A percentile compares a stretch with the other conserved stretches of the same genome.
Evolutionary conservation across 768 basidiomycete genomes (phyloP).

Genomic region (Lactarius indigo): DNA sequence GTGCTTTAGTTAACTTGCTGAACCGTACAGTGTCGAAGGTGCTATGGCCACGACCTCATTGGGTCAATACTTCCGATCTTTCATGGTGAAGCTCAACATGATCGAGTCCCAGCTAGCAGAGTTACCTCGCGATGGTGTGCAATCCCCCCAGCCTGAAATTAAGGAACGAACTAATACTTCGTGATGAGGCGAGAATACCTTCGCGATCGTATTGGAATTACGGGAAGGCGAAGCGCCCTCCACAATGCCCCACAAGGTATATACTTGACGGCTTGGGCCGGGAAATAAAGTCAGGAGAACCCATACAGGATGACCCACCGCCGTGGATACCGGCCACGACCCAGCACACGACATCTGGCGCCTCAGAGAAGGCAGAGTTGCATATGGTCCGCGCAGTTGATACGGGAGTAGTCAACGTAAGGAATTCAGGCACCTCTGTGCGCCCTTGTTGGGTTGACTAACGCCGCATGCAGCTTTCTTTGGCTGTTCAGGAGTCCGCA

Average conservation of each 20-base stretch:
- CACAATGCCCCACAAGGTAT: slow-evolving; percentile 45
- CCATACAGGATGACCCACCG: slow-evolving; percentile 52
- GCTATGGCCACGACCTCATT: slow-evolving; percentile 65
- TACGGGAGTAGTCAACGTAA: slow-evolving; percentile 77
- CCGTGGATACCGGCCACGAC: slow-evolving; percentile 76
- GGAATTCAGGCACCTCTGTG: slow-evolving; percentile 23
- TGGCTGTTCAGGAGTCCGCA: slow-evolving; percentile 78
- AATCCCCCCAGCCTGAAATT: not conserved
- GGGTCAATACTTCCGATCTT: slow-evolving; percentile 76
- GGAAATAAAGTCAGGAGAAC: slow-evolving; percentile 20
- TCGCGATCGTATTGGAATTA: slow-evolving; percentile 80
- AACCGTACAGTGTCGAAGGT: slow-evolving; percentile 55
- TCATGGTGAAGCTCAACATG: slow-evolving; percentile 76
- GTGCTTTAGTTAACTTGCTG: not conserved
- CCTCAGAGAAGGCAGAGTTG: slow-evolving; percentile 62
- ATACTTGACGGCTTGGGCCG: not conserved
- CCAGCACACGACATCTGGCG: slow-evolving; percentile 65
- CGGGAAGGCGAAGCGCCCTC: slow-evolving; percentile 61
- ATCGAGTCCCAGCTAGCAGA: slow-evolving; percentile 68
- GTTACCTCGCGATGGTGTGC: slow-evolving; percentile 51
- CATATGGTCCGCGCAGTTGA: slow-evolving; percentile 78
- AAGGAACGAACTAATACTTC: slow-evolving; percentile 1
- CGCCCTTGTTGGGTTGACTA: not conserved
- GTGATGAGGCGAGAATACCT: slow-evolving; percentile 62
- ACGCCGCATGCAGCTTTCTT: slow-evolving; percentile 49